A percentile compares a stretch with the other conserved stretches of the same genome.
Conservation (phyloP, 2,329 filamentous ascomycete species). For the Colletotrichum tofieldiae region DNA sequence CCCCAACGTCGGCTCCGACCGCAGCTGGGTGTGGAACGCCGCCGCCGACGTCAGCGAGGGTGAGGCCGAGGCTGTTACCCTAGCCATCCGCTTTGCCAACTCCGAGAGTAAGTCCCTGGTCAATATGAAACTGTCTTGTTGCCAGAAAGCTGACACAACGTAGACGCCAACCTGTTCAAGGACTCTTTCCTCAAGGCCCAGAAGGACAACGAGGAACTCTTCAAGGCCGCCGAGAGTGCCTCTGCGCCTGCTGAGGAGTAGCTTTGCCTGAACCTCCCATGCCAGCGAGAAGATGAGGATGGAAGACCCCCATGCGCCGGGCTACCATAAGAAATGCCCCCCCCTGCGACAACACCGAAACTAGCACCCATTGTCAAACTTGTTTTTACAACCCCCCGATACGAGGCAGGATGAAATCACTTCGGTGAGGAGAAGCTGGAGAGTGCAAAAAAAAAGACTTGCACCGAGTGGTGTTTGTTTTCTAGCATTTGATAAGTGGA, state of each 20-base stretch:
- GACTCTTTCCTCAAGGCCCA: slow-evolving; percentile 97
- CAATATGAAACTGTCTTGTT: background rate
- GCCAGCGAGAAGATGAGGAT: slow-evolving; percentile 20
- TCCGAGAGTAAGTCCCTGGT: slow-evolving; percentile 82
- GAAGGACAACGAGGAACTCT: slow-evolving; percentile 93
- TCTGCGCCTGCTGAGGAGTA: slow-evolving; percentile 47
- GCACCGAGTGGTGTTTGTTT: slow-evolving; percentile 42
- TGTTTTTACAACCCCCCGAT: slow-evolving; percentile 35
- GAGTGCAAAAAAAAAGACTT: slow-evolving; percentile 40
- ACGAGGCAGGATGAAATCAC: slow-evolving; percentile 33
- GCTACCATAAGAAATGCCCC: slow-evolving; percentile 1
- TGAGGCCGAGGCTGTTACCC: slow-evolving; percentile 94
- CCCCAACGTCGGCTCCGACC: slow-evolving; percentile 97
- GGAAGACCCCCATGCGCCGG: slow-evolving; percentile 12
- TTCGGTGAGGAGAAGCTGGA: slow-evolving; percentile 32
- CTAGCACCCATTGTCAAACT: slow-evolving; percentile 34
- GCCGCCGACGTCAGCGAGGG: slow-evolving; percentile 98
- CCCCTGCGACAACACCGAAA: slow-evolving; percentile 35
- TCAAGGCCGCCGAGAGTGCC: slow-evolving; percentile 66
- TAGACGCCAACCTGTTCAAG: slow-evolving; percentile 98
- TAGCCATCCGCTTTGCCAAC: slow-evolving; percentile 98
- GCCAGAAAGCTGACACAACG: slow-evolving; percentile 47
- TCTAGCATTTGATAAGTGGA: slow-evolving; percentile 32
- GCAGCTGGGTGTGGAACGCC: slow-evolving; percentile 99
- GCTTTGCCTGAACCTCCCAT: slow-evolving; percentile 7